A percentile compares a stretch with the other conserved stretches of the same genome.
Conservation (phyloP, 345 rosid genomes). For the Populus alba region DNA sequence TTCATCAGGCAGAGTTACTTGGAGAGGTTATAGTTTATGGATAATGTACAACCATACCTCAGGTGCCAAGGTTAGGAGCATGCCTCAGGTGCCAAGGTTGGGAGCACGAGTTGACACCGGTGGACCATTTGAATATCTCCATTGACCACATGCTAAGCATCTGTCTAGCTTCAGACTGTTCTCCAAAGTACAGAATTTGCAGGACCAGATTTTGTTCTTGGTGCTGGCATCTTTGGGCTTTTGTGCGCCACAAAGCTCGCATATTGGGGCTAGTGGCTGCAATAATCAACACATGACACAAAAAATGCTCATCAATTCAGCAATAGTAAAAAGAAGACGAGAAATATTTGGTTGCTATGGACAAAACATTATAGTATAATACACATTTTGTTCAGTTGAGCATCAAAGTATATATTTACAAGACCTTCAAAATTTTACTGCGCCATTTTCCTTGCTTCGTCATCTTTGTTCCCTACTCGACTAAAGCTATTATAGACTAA, state of each 20-base stretch:
- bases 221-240: conserved; percentile 47
- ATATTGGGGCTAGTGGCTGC: conserved; percentile 70
- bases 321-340: not conserved
- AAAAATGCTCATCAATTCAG: not conserved
- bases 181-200: conserved; percentile 77
- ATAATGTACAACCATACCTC: not conserved
- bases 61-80: conserved; percentile 59
- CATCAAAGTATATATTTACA: too few species aligned
- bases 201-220: conserved; percentile 57
- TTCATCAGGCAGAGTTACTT: too few species aligned
- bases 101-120: conserved; percentile 61
- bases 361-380: too few species aligned
- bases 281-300: conserved; percentile 7
- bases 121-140: conserved; percentile 79
- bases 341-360: not conserved
- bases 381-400: too few species aligned
- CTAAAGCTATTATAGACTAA: too few species aligned
- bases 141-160: conserved; percentile 76
- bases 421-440: too few species aligned
- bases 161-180: conserved; percentile 56
- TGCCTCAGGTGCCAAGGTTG: conserved; percentile 45
- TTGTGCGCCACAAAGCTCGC: conserved; percentile 52
- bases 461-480: too few species aligned
- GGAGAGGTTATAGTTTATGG: not conserved
- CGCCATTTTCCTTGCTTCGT: too few species aligned